Base-by-base conservation (phyloP, 1,284 basidiomycete species). In the Prillingera fragicola region DNA sequence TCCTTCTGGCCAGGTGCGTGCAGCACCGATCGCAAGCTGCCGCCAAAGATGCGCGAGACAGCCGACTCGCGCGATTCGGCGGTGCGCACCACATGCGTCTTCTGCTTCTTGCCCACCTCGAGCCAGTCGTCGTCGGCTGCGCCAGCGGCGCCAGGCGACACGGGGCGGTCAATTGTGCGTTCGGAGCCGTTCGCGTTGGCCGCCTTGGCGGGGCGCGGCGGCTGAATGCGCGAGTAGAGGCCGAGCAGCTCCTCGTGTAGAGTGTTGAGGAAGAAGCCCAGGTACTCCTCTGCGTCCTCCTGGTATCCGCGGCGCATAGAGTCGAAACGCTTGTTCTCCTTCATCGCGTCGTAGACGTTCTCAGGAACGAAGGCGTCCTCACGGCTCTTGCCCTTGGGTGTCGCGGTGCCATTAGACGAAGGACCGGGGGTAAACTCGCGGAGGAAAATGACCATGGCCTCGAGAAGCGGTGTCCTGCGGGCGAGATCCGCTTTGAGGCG, bases 251-350 rank as follows among this genome's bases (percentile, higher is more conserved):
- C 94, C 63, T 98, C 94, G 69, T 96, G 91, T 3, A 98, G 75
- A 0, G 90, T 89, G 66, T 96, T 91, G 33, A 97, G 76, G 73
- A 90, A 92, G 73, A 96, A 95, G 8, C 94, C 92, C n/a, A 97
- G 77, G 72, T 96, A 98, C 71, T 98, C 94, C 69, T 98, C 92
- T 1, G 94, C 94, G 52, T 98, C 94, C 71, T 98, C 94, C 73
- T 98, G 94, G 54, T 91, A 87, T 0, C 92, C 92, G 25, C 87
- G 81, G 78, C 90, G 74, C 88, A 97, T 96, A 43, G 79, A 80
- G 58, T 95, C 90, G 62, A 97, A 97, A 43, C 88, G 78, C 72
- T 88, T 89, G 75, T 92, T 91, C 71, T 85, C 82, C 71, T 87
- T 89, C 79, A 95, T 84, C n/a, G 89, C 90, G 52, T 92, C 87